phyloP scores from a whole-genome alignment of 2,329 filamentous ascomycete genomes.

The Aspergillus neoniger region DNA sequence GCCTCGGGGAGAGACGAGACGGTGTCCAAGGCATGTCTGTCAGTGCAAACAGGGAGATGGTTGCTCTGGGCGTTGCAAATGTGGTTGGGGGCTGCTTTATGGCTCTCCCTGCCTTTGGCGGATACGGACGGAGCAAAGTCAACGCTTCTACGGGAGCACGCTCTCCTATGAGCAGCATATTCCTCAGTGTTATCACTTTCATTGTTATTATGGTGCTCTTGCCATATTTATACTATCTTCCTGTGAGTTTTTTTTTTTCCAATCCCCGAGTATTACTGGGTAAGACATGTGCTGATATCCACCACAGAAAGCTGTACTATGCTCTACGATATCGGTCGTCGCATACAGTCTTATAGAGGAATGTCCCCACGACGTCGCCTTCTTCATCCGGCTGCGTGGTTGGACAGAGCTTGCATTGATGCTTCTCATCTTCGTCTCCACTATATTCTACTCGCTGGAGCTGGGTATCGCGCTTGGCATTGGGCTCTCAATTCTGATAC shows the following conservation, averaged over 20 bases:
- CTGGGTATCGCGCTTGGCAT: constrained; percentile 93
- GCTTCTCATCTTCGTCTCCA: constrained; percentile 84
- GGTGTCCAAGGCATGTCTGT: constrained; percentile 77
- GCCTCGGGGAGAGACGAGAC: constrained; percentile 66
- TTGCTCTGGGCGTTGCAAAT: constrained; percentile 88
- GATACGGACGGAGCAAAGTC: constrained; percentile 93
- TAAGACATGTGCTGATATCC: background rate
- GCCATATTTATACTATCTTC: constrained; percentile 91
- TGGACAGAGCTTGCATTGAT: constrained; percentile 86
- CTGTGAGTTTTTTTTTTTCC: constrained; percentile 59
- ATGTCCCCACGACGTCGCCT: constrained; percentile 85
- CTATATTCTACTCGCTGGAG: constrained; percentile 92
- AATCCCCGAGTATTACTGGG: background rate
- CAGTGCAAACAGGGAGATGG: constrained; percentile 89
- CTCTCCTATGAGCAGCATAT: constrained; percentile 89
- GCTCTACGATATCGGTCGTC: constrained; percentile 91
- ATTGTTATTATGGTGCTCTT: constrained; percentile 78
- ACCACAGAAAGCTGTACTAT: constrained; percentile 82
- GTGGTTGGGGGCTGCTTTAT: constrained; percentile 90
- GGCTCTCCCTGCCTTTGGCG: constrained; percentile 89
- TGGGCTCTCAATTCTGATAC: constrained; percentile 82
- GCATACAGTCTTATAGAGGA: constrained; percentile 95
- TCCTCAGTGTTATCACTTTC: constrained; percentile 80
- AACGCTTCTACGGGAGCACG: constrained; percentile 89
- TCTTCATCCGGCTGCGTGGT: constrained; percentile 83